Percentiles rank a stretch among this genome's conserved stretches.
Evolutionary conservation across 192 early-diverging fungal species (phyloP).

Genomic region (Spinellus fusiger): DNA sequence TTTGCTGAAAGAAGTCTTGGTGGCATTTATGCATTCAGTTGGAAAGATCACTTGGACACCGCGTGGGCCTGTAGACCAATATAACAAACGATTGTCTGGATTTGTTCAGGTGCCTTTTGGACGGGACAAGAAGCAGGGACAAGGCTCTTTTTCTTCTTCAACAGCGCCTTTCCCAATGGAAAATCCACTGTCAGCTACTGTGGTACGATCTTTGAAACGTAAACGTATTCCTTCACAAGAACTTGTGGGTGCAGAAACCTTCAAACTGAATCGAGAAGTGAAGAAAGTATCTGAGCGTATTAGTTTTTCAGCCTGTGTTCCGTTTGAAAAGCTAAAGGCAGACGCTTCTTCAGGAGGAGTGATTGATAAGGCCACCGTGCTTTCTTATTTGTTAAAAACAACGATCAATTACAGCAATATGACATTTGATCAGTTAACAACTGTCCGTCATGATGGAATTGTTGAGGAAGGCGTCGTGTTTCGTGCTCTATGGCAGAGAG

Average conservation of each 20-base stretch:
- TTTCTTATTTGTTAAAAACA: slow-evolving; percentile 19
- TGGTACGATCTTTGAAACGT: slow-evolving; percentile 8
- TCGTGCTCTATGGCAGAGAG: slow-evolving; percentile 30
- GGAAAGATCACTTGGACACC: slow-evolving; percentile 26
- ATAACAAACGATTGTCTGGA: slow-evolving; percentile 20
- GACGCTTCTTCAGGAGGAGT: slow-evolving; percentile 23
- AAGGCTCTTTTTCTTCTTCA: too few relatives aligned
- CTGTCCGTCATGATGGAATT: slow-evolving; percentile 24
- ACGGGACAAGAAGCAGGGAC: neutral
- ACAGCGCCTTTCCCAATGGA: neutral
- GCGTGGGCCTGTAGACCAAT: slow-evolving; percentile 15
- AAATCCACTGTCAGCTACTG: neutral
- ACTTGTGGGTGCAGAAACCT: neutral
- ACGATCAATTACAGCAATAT: slow-evolving; percentile 32
- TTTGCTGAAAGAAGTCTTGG: slow-evolving; percentile 11
- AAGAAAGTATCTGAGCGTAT: neutral
- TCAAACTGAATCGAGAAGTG: neutral
- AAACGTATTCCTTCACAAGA: slow-evolving; percentile 26
- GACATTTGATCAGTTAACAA: slow-evolving; percentile 29
- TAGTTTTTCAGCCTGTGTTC: slow-evolving; percentile 21
- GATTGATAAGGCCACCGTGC: slow-evolving; percentile 22
- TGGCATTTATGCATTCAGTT: slow-evolving; percentile 25
- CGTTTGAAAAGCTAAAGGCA: slow-evolving; percentile 26
- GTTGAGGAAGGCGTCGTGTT: slow-evolving; percentile 29
- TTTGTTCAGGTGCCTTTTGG: slow-evolving; percentile 1